phyloP scores from a whole-genome alignment of 768 basidiomycete species.

The Leccinum arenicola region DNA sequence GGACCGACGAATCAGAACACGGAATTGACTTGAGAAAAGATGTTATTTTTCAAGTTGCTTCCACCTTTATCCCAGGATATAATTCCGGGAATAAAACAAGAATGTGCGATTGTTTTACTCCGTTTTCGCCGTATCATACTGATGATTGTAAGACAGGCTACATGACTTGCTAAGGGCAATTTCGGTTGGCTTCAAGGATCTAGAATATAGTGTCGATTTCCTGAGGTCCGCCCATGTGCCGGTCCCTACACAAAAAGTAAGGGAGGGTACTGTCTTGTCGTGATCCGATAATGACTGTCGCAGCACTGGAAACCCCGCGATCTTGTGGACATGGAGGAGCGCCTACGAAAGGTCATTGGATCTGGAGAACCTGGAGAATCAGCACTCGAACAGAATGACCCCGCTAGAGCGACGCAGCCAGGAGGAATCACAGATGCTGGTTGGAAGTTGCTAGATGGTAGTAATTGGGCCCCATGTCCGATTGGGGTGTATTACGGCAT shows the following conservation, averaged over 20 bases:
- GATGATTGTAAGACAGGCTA: constrained; percentile 19
- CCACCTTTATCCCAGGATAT: constrained; percentile 42
- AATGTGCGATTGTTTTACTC: constrained; percentile 31
- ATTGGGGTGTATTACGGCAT: constrained; percentile 51
- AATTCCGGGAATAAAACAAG: constrained; percentile 24
- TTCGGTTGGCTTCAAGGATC: constrained; percentile 16
- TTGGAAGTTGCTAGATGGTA: constrained; percentile 50
- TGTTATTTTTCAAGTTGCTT: constrained; percentile 43
- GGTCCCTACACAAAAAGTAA: constrained; percentile 16
- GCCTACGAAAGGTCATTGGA: constrained; percentile 37
- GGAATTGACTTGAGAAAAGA: constrained; percentile 46
- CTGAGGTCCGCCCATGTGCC: constrained; percentile 7
- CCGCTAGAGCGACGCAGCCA: background rate
- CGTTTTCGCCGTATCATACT: background rate
- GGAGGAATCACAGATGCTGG: constrained; percentile 32
- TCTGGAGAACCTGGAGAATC: constrained; percentile 3
- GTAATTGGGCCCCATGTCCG: constrained; percentile 62
- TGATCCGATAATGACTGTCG: constrained; percentile 1
- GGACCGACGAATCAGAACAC: constrained; percentile 30
- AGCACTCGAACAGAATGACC: background rate
- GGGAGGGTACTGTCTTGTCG: background rate
- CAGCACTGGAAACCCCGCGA: constrained; percentile 53
- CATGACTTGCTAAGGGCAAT: constrained; percentile 19
- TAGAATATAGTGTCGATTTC: constrained; percentile 21
- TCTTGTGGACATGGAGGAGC: constrained; percentile 53